Conservation (phyloP, 129 eudicot species). For the Scalesia atractyloides region DNA sequence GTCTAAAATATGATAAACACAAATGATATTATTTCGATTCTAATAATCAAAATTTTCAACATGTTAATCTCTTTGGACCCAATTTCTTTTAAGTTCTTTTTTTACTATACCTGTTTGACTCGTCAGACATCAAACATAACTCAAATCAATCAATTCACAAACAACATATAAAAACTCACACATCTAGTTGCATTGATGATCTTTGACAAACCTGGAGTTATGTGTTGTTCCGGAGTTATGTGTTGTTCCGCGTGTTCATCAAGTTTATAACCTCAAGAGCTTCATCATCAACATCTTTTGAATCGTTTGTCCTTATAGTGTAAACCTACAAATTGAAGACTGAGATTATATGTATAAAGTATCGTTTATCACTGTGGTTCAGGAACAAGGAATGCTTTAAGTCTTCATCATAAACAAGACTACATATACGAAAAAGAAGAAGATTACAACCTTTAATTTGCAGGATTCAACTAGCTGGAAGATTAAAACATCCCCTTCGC, state of each 20-base stretch:
- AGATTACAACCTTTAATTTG: slow-evolving; percentile 56
- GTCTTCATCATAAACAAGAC: neutral
- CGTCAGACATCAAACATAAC: neutral
- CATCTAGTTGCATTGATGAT: slow-evolving; percentile 11
- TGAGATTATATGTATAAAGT: neutral
- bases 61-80: neutral
- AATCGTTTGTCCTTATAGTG: slow-evolving; percentile 53
- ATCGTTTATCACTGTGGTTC: neutral
- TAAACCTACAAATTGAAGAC: slow-evolving; percentile 42
- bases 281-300: slow-evolving; percentile 59
- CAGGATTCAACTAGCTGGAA: slow-evolving; percentile 55
- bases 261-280: slow-evolving; percentile 43
- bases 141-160: neutral
- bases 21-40: neutral
- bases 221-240: neutral
- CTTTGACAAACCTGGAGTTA: slow-evolving; percentile 44
- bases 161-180: neutral
- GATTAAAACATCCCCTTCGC: slow-evolving; percentile 73
- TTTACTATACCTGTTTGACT: neutral
- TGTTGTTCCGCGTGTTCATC: slow-evolving; percentile 31
- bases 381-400: neutral
- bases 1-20: neutral
- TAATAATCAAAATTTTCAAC: neutral
- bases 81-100: neutral
- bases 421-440: neutral